A percentile compares a stretch with the other conserved stretches of the same genome.
phyloP scores from a whole-genome alignment of 208 protist genomes.

The Lotmaria passim region DNA sequence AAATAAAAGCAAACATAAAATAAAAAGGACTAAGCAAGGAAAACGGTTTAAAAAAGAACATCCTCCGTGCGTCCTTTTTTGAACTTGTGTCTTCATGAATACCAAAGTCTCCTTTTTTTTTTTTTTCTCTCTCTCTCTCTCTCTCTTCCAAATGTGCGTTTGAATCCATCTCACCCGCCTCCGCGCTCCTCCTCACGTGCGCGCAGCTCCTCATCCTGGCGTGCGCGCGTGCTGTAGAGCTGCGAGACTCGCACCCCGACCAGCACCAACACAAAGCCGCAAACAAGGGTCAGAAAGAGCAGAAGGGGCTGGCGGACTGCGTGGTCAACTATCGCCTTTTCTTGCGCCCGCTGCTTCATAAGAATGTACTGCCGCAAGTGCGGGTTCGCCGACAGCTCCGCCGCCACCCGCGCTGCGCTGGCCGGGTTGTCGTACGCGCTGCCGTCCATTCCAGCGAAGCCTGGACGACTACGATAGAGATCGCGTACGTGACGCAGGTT shows the following conservation, averaged over 20 bases:
- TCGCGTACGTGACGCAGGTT: constrained; percentile 31
- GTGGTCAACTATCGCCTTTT: constrained; percentile 46
- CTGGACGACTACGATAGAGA: constrained; percentile 28
- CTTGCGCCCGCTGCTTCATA: constrained; percentile 44
- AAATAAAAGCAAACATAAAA: neutral
- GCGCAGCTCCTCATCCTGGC: constrained; percentile 19
- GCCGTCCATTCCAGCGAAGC: constrained; percentile 56
- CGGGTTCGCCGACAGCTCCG: constrained; percentile 33
- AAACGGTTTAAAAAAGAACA: constrained; percentile 8
- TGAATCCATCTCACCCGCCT: constrained; percentile 3
- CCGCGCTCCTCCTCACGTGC: constrained; percentile 20
- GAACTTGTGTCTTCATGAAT: too few relatives aligned
- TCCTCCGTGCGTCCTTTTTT: too few relatives aligned
- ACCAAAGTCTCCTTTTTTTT: too few relatives aligned
- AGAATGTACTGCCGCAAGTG: constrained; percentile 47
- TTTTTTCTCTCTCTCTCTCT: too few relatives aligned
- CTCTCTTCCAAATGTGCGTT: too few relatives aligned
- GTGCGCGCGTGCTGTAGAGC: constrained; percentile 11
- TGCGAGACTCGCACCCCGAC: constrained; percentile 5
- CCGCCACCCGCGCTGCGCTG: constrained; percentile 30
- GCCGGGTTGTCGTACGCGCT: constrained; percentile 42
- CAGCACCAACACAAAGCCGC: constrained; percentile 12
- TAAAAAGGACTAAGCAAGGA: constrained; percentile 24
- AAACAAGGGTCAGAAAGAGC: constrained; percentile 25
- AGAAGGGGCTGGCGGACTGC: constrained; percentile 31